phyloP scores from a whole-genome alignment of 202 grass and related monocot species.

The Eragrostis tef region DNA sequence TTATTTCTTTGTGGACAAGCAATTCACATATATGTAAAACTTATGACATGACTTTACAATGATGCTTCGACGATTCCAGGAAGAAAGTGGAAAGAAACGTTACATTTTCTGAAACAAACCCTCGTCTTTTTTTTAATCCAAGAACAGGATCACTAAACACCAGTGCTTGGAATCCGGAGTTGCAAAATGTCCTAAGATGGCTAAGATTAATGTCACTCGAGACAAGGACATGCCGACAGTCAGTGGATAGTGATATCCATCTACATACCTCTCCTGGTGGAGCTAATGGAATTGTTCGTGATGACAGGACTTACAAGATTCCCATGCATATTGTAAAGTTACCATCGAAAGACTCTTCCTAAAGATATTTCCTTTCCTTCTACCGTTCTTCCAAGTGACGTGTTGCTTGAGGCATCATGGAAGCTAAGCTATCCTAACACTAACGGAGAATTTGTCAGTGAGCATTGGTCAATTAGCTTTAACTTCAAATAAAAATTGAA shows the following conservation, averaged over 20 bases:
- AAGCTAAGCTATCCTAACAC: too few relatives aligned
- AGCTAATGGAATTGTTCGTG: constrained; percentile 28
- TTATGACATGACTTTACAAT: neutral
- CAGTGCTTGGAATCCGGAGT: neutral
- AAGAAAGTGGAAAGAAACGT: too few relatives aligned
- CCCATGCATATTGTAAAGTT: neutral
- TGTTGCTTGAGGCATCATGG: neutral
- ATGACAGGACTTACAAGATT: constrained; percentile 16
- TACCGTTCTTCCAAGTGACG: neutral
- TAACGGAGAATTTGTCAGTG: too few relatives aligned
- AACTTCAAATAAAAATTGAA: too few relatives aligned
- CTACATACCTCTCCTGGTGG: neutral
- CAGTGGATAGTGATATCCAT: neutral
- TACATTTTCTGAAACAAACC: neutral
- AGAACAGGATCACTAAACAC: neutral
- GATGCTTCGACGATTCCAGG: neutral
- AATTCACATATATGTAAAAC: neutral
- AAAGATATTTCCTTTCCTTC: neutral
- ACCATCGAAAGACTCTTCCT: neutral
- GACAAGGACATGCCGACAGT: constrained; percentile 25
- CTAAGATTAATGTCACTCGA: constrained; percentile 9
- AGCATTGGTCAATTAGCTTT: too few relatives aligned
- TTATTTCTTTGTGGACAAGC: neutral
- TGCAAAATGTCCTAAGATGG: neutral
- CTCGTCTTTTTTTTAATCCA: neutral